Conservation (phyloP, 2,329 filamentous ascomycete genomes). For the Colletotrichum chrysophilum region DNA sequence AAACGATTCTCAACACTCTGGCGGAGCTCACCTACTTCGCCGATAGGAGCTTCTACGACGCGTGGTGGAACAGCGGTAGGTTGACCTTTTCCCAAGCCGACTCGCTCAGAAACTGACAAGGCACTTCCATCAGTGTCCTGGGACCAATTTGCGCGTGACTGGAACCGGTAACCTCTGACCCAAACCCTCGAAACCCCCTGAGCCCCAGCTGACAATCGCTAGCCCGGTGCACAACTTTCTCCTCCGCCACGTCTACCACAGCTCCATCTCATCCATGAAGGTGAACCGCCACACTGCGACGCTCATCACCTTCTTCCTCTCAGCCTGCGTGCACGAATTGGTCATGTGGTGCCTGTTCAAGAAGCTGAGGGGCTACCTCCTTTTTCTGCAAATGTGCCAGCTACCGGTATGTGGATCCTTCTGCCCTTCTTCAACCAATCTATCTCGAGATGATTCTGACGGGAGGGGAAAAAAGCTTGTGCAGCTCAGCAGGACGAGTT, state of each 20-base stretch:
- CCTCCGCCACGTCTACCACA: constrained; percentile 80
- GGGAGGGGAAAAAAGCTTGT: constrained; percentile 53
- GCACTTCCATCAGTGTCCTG: constrained; percentile 53
- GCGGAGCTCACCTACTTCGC: constrained; percentile 80
- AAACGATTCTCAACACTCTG: constrained; percentile 74
- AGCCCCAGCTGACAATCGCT: not conserved
- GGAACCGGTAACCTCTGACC: constrained; percentile 60
- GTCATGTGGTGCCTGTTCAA: constrained; percentile 84
- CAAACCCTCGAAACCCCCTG: not conserved
- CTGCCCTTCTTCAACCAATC: not conserved
- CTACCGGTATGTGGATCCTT: constrained; percentile 55
- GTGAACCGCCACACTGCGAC: constrained; percentile 75
- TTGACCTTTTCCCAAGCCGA: not conserved
- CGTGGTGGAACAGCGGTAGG: constrained; percentile 67
- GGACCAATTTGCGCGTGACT: constrained; percentile 81
- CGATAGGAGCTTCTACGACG: constrained; percentile 74
- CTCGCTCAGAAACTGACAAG: not conserved
- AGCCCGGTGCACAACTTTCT: constrained; percentile 78
- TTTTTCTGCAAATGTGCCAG: constrained; percentile 77
- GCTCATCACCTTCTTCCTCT: constrained; percentile 76
- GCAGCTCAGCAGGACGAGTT: constrained; percentile 67
- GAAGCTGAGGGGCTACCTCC: constrained; percentile 76
- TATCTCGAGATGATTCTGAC: not conserved
- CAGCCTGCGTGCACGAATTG: constrained; percentile 74
- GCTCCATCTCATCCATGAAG: constrained; percentile 74